Evolutionary conservation across 2,329 filamentous ascomycete species (phyloP).

Genomic region (Monosporascus sp.): DNA sequence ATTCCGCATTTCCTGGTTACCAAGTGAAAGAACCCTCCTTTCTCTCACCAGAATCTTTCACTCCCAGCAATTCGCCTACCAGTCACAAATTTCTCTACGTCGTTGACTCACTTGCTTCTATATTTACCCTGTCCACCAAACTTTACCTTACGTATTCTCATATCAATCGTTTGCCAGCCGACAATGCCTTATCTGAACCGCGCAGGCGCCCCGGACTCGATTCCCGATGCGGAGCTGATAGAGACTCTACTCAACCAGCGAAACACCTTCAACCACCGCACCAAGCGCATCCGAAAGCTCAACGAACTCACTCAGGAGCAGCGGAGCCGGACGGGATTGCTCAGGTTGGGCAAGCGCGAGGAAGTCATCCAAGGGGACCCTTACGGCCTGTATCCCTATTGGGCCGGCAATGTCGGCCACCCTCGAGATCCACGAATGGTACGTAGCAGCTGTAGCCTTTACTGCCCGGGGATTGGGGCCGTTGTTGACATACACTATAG

Average conservation of each 20-base stretch:
- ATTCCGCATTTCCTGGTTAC: too few species aligned
- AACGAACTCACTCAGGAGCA: background rate
- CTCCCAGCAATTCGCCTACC: too few species aligned
- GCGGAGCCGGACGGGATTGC: background rate
- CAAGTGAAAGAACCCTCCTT: too few species aligned
- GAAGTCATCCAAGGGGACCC: constrained; percentile 3
- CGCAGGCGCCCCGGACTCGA: constrained; percentile 1
- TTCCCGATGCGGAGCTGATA: constrained; percentile 4
- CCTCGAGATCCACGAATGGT: constrained; percentile 3
- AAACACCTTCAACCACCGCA: background rate
- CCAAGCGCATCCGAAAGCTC: background rate
- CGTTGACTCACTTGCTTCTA: too few species aligned
- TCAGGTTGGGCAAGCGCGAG: background rate
- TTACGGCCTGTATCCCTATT: constrained; percentile 3
- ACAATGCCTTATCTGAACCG: constrained; percentile 1
- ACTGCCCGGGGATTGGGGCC: background rate
- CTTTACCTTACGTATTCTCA: too few species aligned
- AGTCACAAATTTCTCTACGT: too few species aligned
- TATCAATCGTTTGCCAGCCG: too few species aligned
- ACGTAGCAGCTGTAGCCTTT: background rate
- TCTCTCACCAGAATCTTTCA: too few species aligned
- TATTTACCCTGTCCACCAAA: too few species aligned
- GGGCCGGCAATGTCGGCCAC: constrained; percentile 5
- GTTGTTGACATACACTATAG: background rate
- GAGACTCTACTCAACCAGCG: constrained; percentile 2